These are phyloP conservation scores for Avena eriantha DNA, from an alignment of 176 grass and related monocot genomes.

Conservation along the genomic window DNA sequence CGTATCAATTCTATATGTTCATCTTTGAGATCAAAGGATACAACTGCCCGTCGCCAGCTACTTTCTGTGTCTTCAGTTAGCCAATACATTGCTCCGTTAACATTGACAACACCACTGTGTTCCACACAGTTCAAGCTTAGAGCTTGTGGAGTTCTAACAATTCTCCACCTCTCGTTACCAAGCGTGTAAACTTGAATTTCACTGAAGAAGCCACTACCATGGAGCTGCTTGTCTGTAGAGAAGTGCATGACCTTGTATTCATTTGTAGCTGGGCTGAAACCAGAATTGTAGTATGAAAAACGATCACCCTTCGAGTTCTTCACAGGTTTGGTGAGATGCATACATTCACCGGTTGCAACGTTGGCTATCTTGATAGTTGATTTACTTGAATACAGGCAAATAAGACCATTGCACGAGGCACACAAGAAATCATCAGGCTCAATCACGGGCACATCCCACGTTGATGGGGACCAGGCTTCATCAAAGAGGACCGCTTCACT, in stretches of 20 bases:
- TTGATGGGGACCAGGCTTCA: slow-evolving; percentile 30
- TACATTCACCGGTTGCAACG: slow-evolving; percentile 15
- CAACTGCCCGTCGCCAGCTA: neutral
- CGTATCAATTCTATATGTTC: slow-evolving; percentile 13
- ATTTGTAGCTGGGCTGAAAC: slow-evolving; percentile 34
- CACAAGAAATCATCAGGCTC: slow-evolving; percentile 32
- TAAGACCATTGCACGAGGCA: slow-evolving; percentile 26
- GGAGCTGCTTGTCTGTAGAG: neutral
- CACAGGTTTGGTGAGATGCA: slow-evolving; percentile 27
- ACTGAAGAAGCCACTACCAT: neutral
- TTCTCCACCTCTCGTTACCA: slow-evolving; percentile 24
- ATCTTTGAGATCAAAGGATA: slow-evolving; percentile 41
- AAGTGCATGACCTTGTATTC: slow-evolving; percentile 47
- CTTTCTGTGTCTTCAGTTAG: neutral
- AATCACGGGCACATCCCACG: neutral
- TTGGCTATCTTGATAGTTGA: slow-evolving; percentile 34
- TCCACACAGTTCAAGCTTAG: slow-evolving; percentile 1
- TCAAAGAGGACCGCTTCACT: slow-evolving; percentile 34
- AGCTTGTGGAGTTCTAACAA: neutral
- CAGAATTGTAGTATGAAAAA: slow-evolving; percentile 22
- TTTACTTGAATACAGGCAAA: slow-evolving; percentile 20
- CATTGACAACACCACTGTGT: neutral
- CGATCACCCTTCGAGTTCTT: neutral
- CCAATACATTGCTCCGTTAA: slow-evolving; percentile 41
- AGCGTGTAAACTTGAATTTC: slow-evolving; percentile 47